Evolutionary conservation across 31 red algal genomes (phyloP).

Genomic region (Endocladia muricata): DNA sequence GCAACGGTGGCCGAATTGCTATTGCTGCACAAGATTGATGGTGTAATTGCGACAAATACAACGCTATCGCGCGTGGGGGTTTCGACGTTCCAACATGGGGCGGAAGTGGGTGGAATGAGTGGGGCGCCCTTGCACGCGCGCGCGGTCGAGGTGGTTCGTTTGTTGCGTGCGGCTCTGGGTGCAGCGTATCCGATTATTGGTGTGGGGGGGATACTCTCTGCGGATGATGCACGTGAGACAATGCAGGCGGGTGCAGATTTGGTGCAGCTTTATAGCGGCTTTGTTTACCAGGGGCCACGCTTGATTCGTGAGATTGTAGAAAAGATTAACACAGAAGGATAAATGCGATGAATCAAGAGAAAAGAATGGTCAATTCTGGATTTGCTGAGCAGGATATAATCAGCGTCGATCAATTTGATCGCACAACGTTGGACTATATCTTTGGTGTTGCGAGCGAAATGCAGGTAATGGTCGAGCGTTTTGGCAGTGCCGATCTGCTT

Average conservation of each 20-base stretch:
- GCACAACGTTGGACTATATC: conserved; percentile 80
- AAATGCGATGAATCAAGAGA: too few relatives aligned
- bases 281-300: conserved; percentile 34
- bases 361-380: too few relatives aligned
- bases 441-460: conserved; percentile 98
- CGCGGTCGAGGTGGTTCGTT: background rate
- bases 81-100: background rate
- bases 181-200: conserved; percentile 61
- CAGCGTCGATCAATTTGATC: conserved; percentile 82
- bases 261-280: conserved; percentile 68
- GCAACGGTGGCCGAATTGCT: conserved; percentile 8
- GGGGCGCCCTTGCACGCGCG: conserved; percentile 43
- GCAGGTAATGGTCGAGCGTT: conserved; percentile 89
- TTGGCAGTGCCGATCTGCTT: conserved; percentile 90
- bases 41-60: conserved; percentile 64
- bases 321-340: too few relatives aligned
- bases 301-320: background rate
- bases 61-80: conserved; percentile 29
- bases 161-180: background rate
- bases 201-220: conserved; percentile 44
- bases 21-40: conserved; percentile 42
- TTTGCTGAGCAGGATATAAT: conserved; percentile 85
- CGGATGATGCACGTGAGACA: conserved; percentile 47
- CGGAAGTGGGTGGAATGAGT: conserved; percentile 50
- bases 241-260: conserved; percentile 63